Percentiles rank a stretch among this genome's conserved stretches.
Evolutionary conservation across 768 basidiomycete genomes (phyloP).

Genomic region (Russula earlei): DNA sequence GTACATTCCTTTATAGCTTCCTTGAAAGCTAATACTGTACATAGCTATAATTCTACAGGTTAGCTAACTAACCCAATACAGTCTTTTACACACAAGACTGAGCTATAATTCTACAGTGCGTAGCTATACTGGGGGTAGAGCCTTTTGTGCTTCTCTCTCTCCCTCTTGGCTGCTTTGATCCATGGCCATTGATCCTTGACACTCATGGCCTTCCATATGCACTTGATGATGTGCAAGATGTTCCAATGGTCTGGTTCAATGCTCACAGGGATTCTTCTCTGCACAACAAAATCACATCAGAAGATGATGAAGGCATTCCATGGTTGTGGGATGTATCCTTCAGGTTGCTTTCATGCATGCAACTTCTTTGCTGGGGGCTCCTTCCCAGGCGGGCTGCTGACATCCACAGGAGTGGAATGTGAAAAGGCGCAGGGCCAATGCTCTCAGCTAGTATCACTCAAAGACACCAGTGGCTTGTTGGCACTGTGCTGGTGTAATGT

Average conservation of each 20-base stretch:
- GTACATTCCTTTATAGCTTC: too few species aligned
- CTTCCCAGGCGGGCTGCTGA: not conserved
- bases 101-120: too few species aligned
- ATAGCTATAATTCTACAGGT: too few species aligned
- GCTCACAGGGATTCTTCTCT: conserved; percentile 43
- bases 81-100: too few species aligned
- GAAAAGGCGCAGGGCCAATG: not conserved
- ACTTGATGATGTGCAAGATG: conserved; percentile 55
- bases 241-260: conserved; percentile 61
- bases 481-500: not conserved
- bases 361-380: conserved; percentile 29
- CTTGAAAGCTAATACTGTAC: too few species aligned
- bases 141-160: conserved; percentile 35
- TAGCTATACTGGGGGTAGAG: conserved; percentile 30
- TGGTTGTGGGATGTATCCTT: conserved; percentile 57
- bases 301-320: conserved; percentile 77
- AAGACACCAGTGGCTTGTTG: not conserved
- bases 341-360: conserved; percentile 39
- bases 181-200: conserved; percentile 38
- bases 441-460: not conserved
- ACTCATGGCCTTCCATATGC: conserved; percentile 53
- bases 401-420: not conserved
- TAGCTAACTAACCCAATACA: too few species aligned
- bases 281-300: conserved; percentile 60
- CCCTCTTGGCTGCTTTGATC: conserved; percentile 40